Evolutionary conservation across 805 yeast genomes (phyloP), one percentile per base, ranked within the genome.

Genomic region (Pichia nakasei): DNA sequence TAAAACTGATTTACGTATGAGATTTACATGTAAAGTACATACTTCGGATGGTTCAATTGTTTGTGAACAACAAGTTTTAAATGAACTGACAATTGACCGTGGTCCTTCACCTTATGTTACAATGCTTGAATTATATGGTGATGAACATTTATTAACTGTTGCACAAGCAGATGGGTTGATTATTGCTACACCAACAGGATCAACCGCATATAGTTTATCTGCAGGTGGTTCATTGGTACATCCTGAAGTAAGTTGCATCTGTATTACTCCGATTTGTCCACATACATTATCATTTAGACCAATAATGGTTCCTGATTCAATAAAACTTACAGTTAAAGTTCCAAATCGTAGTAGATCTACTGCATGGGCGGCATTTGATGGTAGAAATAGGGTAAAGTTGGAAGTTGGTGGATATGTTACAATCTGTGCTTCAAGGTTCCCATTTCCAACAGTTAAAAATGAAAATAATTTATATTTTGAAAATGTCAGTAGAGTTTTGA

Each of bases 281-380:
- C 97, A 91, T 58, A 87, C 97, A 0, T 70, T 91, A 38, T 85
- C 95, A 8, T 91, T 91, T 66, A 72, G 97, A 52, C 97, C 97
- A 3, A 83, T 91, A 43, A 70, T 91, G 45, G 68, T 91, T 24
- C 97, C 97, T 0, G 97, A 91, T 61, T 84, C 93, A n/a, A 86
- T 89, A 89, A 70, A 75, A 22, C 65, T 91, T 46, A 82, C 78
- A 54, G 83, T 91, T 5, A 83, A 82, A 54, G 94, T 88, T 3
- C 96, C 97, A 0, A 43, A 58, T 3, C 66, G 78, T 43, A 82
- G 95, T 36, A 67, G 98, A 42, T 78, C 93, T 5, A 85, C 96
- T 0, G 97, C 97, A 0, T 93, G 96, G 95, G 94, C 95, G 1
- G 82, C 96, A 2, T 93, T 93, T 59, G 98, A 93, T 63, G 98